A percentile compares a stretch with the other conserved stretches of the same genome.
Conservation (phyloP, 495 filamentous ascomycete species). For the Trichoderma gamsii region DNA sequence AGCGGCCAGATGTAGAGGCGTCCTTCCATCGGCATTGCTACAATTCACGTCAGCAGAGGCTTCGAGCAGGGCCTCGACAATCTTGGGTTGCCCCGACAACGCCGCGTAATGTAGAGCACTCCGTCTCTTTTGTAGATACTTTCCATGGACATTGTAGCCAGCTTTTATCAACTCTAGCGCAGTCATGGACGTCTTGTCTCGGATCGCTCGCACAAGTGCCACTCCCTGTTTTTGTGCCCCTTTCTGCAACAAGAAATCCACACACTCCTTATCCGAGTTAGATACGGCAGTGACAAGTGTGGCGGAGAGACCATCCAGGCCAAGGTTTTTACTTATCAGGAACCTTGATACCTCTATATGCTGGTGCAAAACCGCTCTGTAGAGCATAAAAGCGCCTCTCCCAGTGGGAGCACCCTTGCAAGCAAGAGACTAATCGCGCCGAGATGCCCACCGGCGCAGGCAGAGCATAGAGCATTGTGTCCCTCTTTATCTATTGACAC, state of each 20-base stretch:
- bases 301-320: not conserved
- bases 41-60: not conserved
- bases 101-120: slow-evolving; percentile 11
- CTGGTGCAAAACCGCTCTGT: not conserved
- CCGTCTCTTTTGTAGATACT: not conserved
- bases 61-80: slow-evolving; percentile 3
- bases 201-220: slow-evolving; percentile 6
- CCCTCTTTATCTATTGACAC: slow-evolving; percentile 6
- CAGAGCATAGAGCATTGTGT: not conserved
- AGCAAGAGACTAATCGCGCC: not conserved
- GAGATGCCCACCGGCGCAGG: slow-evolving; percentile 9
- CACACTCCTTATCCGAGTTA: not conserved
- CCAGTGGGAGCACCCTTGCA: slow-evolving; percentile 2
- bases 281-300: slow-evolving; percentile 7
- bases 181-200: slow-evolving; percentile 9
- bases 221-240: not conserved
- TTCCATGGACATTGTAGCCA: not conserved
- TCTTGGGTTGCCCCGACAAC: not conserved
- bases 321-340: not conserved
- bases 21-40: not conserved
- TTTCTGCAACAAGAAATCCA: not conserved
- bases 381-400: slow-evolving; percentile 1
- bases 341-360: not conserved
- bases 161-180: slow-evolving; percentile 8
- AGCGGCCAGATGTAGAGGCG: slow-evolving; percentile 8